Percentiles rank a stretch among this genome's conserved stretches.
phyloP scores from a whole-genome alignment of 1,284 basidiomycete genomes.

The Exobasidium rhododendri region DNA sequence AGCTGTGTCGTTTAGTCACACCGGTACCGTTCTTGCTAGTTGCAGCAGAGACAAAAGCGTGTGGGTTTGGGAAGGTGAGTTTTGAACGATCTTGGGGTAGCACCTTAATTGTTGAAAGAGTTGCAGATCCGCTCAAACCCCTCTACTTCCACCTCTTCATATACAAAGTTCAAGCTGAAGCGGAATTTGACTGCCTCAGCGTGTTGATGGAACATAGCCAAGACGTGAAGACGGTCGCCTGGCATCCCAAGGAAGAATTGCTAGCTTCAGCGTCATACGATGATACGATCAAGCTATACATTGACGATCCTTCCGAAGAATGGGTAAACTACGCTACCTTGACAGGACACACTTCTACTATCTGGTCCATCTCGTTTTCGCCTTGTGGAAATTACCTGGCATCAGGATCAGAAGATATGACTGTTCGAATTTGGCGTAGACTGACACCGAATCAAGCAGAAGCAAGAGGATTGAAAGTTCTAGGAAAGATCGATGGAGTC shows the following conservation, averaged over 20 bases:
- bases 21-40: conserved; percentile 79
- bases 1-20: conserved; percentile 76
- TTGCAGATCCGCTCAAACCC: too few relatives aligned
- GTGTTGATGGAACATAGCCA: conserved; percentile 97
- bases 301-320: conserved; percentile 90
- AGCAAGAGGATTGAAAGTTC: conserved; percentile 36
- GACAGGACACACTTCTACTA: conserved; percentile 72
- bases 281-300: conserved; percentile 88
- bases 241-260: conserved; percentile 94
- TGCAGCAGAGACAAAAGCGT: conserved; percentile 95
- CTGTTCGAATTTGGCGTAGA: conserved; percentile 62
- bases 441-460: conserved; percentile 46
- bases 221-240: conserved; percentile 91
- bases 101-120: too few relatives aligned
- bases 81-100: not conserved
- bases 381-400: conserved; percentile 80
- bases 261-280: conserved; percentile 97
- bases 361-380: conserved; percentile 81
- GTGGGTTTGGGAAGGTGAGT: conserved; percentile 84
- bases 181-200: conserved; percentile 79
- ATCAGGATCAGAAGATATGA: conserved; percentile 71
- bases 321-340: conserved; percentile 86
- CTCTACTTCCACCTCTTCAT: not conserved
- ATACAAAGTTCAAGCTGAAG: conserved; percentile 65
- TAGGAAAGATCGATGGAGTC: conserved; percentile 38